Conservation (phyloP, 2,329 filamentous ascomycete genomes). For the Cercospora janseana region DNA sequence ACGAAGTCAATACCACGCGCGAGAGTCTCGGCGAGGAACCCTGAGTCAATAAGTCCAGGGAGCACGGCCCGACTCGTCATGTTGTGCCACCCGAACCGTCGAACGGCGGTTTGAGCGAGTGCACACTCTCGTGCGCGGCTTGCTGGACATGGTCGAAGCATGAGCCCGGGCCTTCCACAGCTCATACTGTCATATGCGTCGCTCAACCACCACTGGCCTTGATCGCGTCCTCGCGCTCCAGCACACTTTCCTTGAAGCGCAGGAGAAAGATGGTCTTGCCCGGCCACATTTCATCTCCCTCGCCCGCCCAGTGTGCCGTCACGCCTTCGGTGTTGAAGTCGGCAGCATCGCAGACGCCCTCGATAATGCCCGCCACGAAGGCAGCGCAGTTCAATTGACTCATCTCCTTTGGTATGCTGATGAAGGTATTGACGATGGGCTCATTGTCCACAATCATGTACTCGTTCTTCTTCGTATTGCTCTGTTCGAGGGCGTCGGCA, state of each 20-base stretch:
- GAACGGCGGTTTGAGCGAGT: too few relatives aligned
- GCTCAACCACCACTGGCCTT: slow-evolving; percentile 35
- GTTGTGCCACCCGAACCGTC: too few relatives aligned
- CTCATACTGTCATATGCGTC: neutral
- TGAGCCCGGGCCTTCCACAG: neutral
- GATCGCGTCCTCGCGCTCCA: slow-evolving; percentile 74
- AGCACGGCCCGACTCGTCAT: too few relatives aligned
- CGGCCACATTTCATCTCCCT: slow-evolving; percentile 75
- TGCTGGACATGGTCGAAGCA: neutral
- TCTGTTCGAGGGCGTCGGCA: slow-evolving; percentile 90
- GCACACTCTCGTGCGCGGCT: too few relatives aligned
- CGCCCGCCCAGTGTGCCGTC: slow-evolving; percentile 71
- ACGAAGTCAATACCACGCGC: too few relatives aligned
- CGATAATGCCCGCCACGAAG: slow-evolving; percentile 90
- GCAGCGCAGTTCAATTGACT: slow-evolving; percentile 94
- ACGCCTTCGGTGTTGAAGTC: slow-evolving; percentile 81
- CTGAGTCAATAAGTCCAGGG: too few relatives aligned
- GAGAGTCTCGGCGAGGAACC: too few relatives aligned
- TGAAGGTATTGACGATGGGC: slow-evolving; percentile 89
- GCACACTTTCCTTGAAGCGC: slow-evolving; percentile 84
- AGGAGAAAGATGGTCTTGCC: slow-evolving; percentile 94
- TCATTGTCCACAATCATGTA: slow-evolving; percentile 99
- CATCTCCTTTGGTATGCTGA: slow-evolving; percentile 93
- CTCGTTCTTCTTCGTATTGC: slow-evolving; percentile 79
- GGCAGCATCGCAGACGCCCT: slow-evolving; percentile 91